A percentile compares a stretch with the other conserved stretches of the same genome.
phyloP scores from a whole-genome alignment of 768 basidiomycete species.

The Mycena vulgaris region DNA sequence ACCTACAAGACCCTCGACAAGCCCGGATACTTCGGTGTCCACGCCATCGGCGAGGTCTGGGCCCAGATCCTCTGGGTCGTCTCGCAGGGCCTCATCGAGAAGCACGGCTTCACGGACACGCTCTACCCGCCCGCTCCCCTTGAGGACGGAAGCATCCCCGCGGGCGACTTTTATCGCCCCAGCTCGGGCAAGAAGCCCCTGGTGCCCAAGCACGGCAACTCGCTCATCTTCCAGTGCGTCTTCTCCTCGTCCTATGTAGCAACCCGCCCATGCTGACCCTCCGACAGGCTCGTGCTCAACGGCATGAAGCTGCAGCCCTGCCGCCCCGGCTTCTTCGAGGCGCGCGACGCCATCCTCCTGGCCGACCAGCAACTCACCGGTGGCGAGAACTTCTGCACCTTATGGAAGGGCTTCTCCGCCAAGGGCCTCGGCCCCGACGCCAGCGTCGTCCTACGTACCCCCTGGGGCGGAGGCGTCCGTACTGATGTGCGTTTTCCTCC shows the following conservation, averaged over 20 bases:
- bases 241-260: conserved; percentile 11
- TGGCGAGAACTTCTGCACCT: conserved; percentile 91
- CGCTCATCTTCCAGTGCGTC: conserved; percentile 80
- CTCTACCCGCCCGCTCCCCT: conserved; percentile 87
- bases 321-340: conserved; percentile 91
- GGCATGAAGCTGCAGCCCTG: conserved; percentile 98
- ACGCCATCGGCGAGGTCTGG: conserved; percentile 96
- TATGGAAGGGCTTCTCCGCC: conserved; percentile 90
- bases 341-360: conserved; percentile 91
- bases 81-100: conserved; percentile 79
- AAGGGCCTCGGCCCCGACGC: conserved; percentile 90
- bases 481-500: too few relatives aligned
- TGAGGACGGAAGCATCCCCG: conserved; percentile 74
- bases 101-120: conserved; percentile 84
- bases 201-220: conserved; percentile 94
- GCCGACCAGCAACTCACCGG: conserved; percentile 93
- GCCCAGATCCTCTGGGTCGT: conserved; percentile 91
- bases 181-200: conserved; percentile 67
- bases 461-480: conserved; percentile 95
- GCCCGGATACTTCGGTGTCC: conserved; percentile 94
- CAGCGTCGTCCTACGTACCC: conserved; percentile 79
- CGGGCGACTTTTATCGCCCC: conserved; percentile 82
- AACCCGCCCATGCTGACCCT: not conserved
- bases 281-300: conserved; percentile 79
- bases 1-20: conserved; percentile 96